Base-by-base conservation (phyloP, 805 yeast genomes). In the Huiozyma naganishii region DNA sequence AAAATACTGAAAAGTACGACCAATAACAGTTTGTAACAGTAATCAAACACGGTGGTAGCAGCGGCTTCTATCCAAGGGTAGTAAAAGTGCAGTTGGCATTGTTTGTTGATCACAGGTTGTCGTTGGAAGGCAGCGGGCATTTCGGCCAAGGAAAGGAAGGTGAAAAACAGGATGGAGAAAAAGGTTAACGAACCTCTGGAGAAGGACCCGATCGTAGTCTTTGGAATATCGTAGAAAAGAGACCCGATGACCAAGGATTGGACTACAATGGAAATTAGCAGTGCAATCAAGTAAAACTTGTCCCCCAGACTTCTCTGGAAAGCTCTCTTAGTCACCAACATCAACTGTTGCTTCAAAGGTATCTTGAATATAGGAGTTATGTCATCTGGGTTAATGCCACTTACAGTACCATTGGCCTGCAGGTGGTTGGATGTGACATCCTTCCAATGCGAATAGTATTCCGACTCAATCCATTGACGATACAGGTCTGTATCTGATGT, bases 11-110 rank as follows among this genome's bases (percentile, higher is more conserved):
- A 77, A 13, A 62, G 52, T 29, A 72, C 50, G 30, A 68, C 59
- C 32, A 68, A 57, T 27, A 65, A 39, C 10, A 71, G 47, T 58
- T 79, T 80, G 41, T 73, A 66, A 2, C 85, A 84, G 48, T 80
- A 59, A 45, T 77, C 82, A 8, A 79, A 72, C 6, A 77, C 47
- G 38, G 77, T 67, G 5, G 76, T 64, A 0, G 83, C 77, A 6
- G 81, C 50, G 1, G 83, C 81, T 57, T 82, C 87, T 6, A 80
- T 74, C 36, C 84, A 72, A 6, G 83, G 81, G 37, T 75, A 70
- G 58, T 81, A 82, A 49, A 80, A 72, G 5, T 80, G 76, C 52
- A 77, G 79, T 45, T 72, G 69, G 51, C 76, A 72, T 54, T 82
- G 90, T 55, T 81, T 81, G 49, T 68, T 72, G 32, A 79, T 72